Conservation (phyloP, 176 grass and related monocot species). For the Lolium rigidum region DNA sequence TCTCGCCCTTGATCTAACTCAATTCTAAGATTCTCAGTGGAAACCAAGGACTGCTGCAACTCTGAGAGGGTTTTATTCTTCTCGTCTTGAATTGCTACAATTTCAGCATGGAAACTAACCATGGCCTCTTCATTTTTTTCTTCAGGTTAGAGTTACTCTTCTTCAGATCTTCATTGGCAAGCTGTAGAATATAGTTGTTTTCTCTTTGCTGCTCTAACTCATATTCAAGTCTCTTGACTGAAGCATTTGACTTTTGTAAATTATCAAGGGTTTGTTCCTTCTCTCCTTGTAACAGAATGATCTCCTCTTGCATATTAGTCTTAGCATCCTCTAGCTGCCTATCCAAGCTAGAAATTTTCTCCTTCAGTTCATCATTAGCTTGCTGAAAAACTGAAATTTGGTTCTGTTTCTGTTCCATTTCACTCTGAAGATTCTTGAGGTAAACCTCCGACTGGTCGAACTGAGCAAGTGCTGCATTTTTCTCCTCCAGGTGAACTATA, state of each 20-base stretch:
- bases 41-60: conserved; percentile 41
- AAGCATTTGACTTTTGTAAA: conserved; percentile 47
- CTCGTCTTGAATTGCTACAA: conserved; percentile 42
- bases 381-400: conserved; percentile 52
- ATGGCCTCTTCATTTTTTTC: conserved; percentile 40
- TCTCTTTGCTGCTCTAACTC: conserved; percentile 50
- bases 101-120: conserved; percentile 37
- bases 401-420: conserved; percentile 42
- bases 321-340: conserved; percentile 49
- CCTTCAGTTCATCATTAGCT: conserved; percentile 48
- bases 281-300: conserved; percentile 40
- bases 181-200: conserved; percentile 45
- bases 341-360: conserved; percentile 48
- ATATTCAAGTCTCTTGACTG: conserved; percentile 42
- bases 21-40: conserved; percentile 53
- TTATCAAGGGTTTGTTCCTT: conserved; percentile 35
- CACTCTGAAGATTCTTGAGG: conserved; percentile 45
- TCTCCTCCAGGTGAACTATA: conserved; percentile 38
- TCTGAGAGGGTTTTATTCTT: conserved; percentile 51
- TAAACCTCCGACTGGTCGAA: conserved; percentile 44
- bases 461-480: conserved; percentile 39
- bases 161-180: conserved; percentile 48
- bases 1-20: conserved; percentile 51
- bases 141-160: conserved; percentile 43
- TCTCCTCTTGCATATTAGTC: conserved; percentile 36